Evolutionary conservation across 2,329 filamentous ascomycete species (phyloP).

Genomic region (Gnomoniopsis sp.): DNA sequence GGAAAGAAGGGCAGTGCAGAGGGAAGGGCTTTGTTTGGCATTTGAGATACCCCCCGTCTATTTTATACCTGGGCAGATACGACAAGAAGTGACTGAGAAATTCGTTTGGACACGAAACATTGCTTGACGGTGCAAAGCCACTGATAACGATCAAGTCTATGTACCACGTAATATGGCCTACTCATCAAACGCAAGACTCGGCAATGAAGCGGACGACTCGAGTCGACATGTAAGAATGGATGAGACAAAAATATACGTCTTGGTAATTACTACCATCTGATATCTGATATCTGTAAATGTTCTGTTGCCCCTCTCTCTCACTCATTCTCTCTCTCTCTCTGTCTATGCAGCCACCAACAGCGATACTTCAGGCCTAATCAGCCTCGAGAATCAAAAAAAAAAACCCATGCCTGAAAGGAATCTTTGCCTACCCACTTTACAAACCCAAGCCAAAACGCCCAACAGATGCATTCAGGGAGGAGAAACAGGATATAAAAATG

Average conservation of each 20-base stretch:
- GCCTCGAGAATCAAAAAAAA: neutral
- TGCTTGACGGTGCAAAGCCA: too few relatives aligned
- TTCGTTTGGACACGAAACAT: too few relatives aligned
- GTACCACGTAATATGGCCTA: too few relatives aligned
- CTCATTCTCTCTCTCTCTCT: neutral
- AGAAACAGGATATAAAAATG: neutral
- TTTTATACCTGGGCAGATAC: neutral
- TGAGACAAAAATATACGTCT: neutral
- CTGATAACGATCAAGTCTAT: too few relatives aligned
- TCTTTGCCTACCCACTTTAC: neutral
- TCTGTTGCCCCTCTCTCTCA: neutral
- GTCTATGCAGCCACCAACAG: neutral
- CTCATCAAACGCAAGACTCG: too few relatives aligned
- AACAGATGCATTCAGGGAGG: conserved; percentile 3
- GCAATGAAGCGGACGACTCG: too few relatives aligned
- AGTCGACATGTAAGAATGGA: too few relatives aligned
- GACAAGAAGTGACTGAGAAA: too few relatives aligned
- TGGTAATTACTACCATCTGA: neutral
- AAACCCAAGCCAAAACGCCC: neutral
- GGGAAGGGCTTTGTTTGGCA: conserved; percentile 5
- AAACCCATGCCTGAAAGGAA: too few relatives aligned
- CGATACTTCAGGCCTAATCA: neutral
- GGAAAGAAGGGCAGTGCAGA: neutral
- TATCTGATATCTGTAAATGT: neutral
- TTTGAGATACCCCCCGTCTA: conserved; percentile 1